Conservation (phyloP, 108 stramenopile genomes). For the Nitzschia putrida region DNA sequence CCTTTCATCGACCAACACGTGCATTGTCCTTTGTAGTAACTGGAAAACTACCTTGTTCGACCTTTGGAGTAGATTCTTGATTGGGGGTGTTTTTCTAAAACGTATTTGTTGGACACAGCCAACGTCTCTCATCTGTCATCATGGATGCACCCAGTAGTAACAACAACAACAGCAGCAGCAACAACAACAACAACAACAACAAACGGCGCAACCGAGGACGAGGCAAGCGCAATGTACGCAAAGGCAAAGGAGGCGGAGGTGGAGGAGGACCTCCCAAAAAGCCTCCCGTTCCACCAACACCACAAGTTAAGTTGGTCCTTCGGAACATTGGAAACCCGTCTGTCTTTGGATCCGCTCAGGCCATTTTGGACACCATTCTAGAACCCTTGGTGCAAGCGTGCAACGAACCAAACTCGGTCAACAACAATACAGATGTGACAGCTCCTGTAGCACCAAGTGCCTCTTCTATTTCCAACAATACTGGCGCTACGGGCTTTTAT, state of each 20-base stretch:
- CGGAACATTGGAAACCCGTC: slow-evolving; percentile 45
- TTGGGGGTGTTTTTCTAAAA: too few species aligned
- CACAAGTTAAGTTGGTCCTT: slow-evolving; percentile 40
- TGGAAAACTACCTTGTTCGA: too few species aligned
- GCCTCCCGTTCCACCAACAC: slow-evolving; percentile 27
- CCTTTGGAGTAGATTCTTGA: too few species aligned
- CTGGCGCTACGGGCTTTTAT: neutral
- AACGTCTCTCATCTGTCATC: too few species aligned
- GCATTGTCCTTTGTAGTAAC: too few species aligned
- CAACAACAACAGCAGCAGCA: too few species aligned
- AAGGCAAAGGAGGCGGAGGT: neutral
- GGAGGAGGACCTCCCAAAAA: neutral
- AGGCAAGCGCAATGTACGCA: slow-evolving; percentile 2
- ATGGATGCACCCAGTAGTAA: too few species aligned
- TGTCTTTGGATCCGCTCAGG: slow-evolving; percentile 34
- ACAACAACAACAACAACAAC: too few species aligned
- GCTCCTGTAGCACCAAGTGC: neutral
- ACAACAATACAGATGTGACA: neutral
- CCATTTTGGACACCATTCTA: slow-evolving; percentile 32
- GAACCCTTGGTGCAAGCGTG: slow-evolving; percentile 24
- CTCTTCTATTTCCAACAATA: neutral
- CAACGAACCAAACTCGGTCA: neutral
- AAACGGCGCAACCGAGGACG: slow-evolving; percentile 4
- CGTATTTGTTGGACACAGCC: too few species aligned
- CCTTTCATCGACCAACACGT: too few species aligned